These are phyloP conservation scores for Eucalyptus shirleyi DNA, from an alignment of 345 rosid genomes.

Conservation along the genomic window DNA sequence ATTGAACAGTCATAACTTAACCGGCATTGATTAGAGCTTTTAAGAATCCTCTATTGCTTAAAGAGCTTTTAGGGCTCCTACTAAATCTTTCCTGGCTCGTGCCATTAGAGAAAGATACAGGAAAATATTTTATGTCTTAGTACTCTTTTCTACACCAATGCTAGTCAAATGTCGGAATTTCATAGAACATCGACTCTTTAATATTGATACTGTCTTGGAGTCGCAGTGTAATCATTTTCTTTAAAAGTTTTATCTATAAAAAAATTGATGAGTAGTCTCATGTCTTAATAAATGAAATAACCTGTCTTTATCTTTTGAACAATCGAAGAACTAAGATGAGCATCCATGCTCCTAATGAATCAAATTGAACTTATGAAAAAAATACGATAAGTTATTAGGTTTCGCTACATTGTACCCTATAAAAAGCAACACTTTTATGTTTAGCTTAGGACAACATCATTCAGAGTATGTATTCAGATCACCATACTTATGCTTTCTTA, in stretches of 20 bases:
- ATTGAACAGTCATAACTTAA: background rate
- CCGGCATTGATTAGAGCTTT: rapidly evolving
- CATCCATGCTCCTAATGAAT: background rate
- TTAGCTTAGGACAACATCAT: background rate
- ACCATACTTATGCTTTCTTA: background rate
- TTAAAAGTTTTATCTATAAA: no score
- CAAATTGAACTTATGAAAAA: background rate
- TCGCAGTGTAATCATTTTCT: rapidly evolving
- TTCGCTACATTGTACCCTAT: rapidly evolving
- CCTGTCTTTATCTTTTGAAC: background rate
- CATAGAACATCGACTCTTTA: rapidly evolving
- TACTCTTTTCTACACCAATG: background rate
- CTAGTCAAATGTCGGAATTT: background rate
- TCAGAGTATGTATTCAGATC: background rate
- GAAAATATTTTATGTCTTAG: no score
- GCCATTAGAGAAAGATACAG: background rate
- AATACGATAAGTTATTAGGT: rapidly evolving
- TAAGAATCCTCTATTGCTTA: background rate
- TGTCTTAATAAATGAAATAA: background rate
- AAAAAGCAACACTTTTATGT: background rate
- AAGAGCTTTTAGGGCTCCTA: background rate
- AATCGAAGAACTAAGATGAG: background rate
- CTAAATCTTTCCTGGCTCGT: background rate
- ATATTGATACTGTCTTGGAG: background rate
- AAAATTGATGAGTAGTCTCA: background rate